phyloP scores from a whole-genome alignment of 2,329 filamentous ascomycete species.

The Calycina herbarum region DNA sequence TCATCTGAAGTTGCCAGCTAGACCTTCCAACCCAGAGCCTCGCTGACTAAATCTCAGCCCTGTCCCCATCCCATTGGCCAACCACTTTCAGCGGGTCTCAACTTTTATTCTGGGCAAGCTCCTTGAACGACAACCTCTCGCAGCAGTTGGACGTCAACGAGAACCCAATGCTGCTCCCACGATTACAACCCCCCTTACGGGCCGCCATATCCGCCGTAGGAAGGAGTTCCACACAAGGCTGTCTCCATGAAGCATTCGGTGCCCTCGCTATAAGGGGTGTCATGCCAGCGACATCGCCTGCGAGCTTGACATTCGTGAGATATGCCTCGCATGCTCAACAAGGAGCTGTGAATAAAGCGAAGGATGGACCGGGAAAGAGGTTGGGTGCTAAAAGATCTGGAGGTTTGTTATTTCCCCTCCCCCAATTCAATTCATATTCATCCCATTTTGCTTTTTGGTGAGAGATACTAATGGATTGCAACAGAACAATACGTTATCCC shows the following conservation, averaged over 20 bases:
- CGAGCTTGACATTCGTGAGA: constrained; percentile 30
- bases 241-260: constrained; percentile 36
- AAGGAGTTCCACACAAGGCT: constrained; percentile 24
- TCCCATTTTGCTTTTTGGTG: background rate
- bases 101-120: constrained; percentile 4
- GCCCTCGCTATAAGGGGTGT: constrained; percentile 21
- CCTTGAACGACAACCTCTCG: constrained; percentile 1
- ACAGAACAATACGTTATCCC: constrained; percentile 88
- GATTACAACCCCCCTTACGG: constrained; percentile 46
- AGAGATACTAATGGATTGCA: constrained; percentile 17
- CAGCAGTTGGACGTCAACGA: constrained; percentile 17
- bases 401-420: constrained; percentile 48
- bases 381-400: constrained; percentile 91
- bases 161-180: constrained; percentile 43
- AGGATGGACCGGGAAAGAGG: constrained; percentile 77
- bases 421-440: background rate
- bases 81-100: background rate
- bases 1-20: constrained; percentile 7
- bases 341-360: constrained; percentile 69
- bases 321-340: constrained; percentile 53
- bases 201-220: constrained; percentile 39
- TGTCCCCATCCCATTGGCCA: background rate
- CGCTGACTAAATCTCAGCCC: constrained; percentile 3
- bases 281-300: constrained; percentile 1
- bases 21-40: background rate